Base-by-base conservation (phyloP, 257 asterid species). In the Solanum peruvianum region DNA sequence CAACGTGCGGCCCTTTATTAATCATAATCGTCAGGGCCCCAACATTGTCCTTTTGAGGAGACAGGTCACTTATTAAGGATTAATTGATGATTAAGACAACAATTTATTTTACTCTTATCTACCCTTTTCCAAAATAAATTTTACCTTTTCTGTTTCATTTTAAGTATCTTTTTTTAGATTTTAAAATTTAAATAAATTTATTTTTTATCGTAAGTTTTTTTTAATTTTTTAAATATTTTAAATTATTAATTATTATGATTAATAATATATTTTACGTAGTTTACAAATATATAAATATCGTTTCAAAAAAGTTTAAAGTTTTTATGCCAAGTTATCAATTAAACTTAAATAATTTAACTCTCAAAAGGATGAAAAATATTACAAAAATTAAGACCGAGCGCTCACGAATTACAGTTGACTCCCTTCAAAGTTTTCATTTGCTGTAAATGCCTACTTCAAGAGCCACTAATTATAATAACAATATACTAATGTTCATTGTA, bases 11-110 rank as follows among this genome's bases (percentile, higher is more conserved):
- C 7, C 85, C 27, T 47, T 80, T 16, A 47, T 44, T 44, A 60
- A 44, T 27, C 1, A 25, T 80, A 80, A 80, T 27, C 44, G 35
- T 29, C 37, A 5, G 85, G 84, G 20, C 20, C 85, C 69, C 11
- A 18, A 44, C 39, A 35, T 16, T 44, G 11, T 29, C 67, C 44
- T 80, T 29, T 80, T 11, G 3, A 29, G 85, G 44, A 80, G 85
- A 29, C 85, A 80, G 23, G 69, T 29, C 69, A 80, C 44, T 80
- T 80, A 47, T 29, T 80, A 27, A 80, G 20, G 85, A 80, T 35
- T 47, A 47, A 80, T 47, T 80, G 44, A 47, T 80, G 69, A 80
- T 80, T 80, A 80, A 45, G 85, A 80, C 85, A 29, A 80, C 67
- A 29, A 80, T 47, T 80, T 80, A 80, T 25, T 47, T 47, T 31